These are phyloP conservation scores for Vaccinium darrowii DNA, from an alignment of 148 eudicot species.

Conservation along the genomic window DNA sequence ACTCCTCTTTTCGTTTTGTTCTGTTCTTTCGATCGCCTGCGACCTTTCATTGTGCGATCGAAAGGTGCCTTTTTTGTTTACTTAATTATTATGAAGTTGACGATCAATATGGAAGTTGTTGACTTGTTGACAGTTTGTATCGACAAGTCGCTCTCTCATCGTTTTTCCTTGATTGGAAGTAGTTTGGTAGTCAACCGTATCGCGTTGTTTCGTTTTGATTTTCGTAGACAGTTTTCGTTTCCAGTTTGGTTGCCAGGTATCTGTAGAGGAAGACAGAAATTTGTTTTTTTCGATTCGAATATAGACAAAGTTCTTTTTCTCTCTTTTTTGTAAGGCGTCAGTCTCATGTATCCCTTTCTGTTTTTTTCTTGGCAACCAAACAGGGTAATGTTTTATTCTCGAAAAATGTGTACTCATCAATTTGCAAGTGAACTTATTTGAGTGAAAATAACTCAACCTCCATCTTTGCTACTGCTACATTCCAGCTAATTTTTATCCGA, in stretches of 20 bases:
- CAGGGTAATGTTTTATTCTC: not conserved
- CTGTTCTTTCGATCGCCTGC: not conserved
- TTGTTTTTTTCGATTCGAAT: too few species aligned
- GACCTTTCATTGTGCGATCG: not conserved
- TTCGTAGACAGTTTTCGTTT: too few species aligned
- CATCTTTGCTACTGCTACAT: not conserved
- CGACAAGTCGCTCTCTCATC: too few species aligned
- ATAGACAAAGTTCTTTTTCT: too few species aligned
- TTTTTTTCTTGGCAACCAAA: not conserved
- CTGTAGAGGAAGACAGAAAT: too few species aligned
- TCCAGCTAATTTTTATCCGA: not conserved
- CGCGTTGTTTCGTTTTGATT: too few species aligned
- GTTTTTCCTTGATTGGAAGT: too few species aligned
- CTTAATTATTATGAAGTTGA: not conserved
- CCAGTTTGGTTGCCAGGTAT: too few species aligned
- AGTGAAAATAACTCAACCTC: not conserved
- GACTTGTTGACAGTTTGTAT: too few species aligned
- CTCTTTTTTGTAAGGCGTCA: not conserved
- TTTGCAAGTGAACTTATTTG: slow-evolving; percentile 1
- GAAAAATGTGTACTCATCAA: not conserved
- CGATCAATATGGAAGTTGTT: not conserved
- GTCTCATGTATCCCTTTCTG: not conserved
- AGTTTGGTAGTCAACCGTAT: too few species aligned
- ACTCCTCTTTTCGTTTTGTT: not conserved
- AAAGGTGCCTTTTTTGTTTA: not conserved